These are phyloP conservation scores for Backusella psychrophila DNA, from an alignment of 192 early-diverging fungal species.

Conservation along the genomic window DNA sequence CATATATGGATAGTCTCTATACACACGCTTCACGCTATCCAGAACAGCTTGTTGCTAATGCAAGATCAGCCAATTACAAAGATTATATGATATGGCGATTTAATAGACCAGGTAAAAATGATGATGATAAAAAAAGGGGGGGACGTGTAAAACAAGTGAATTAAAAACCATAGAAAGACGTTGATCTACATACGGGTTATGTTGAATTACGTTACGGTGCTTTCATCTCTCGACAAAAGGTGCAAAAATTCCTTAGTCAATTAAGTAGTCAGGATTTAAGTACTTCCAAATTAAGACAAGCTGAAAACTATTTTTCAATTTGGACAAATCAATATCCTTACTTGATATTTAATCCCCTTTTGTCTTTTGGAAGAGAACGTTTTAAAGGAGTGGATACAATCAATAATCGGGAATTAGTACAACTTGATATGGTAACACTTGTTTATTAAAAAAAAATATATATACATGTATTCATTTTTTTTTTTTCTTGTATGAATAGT, in stretches of 20 bases:
- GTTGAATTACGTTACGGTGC: slow-evolving; percentile 54
- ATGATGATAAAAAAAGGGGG: background rate
- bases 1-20: slow-evolving; percentile 54
- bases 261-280: slow-evolving; percentile 34
- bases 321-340: slow-evolving; percentile 59
- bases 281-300: slow-evolving; percentile 39
- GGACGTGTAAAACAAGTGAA: too few relatives aligned
- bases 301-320: slow-evolving; percentile 55
- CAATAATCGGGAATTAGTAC: slow-evolving; percentile 49
- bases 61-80: slow-evolving; percentile 46
- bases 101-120: slow-evolving; percentile 43
- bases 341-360: slow-evolving; percentile 47
- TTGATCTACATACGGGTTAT: slow-evolving; percentile 48
- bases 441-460: background rate
- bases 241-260: slow-evolving; percentile 47
- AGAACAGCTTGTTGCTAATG: slow-evolving; percentile 48
- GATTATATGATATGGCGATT: slow-evolving; percentile 54
- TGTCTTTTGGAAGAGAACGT: slow-evolving; percentile 44
- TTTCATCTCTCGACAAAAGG: slow-evolving; percentile 43
- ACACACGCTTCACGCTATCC: slow-evolving; percentile 48
- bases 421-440: slow-evolving; percentile 23
- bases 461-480: background rate
- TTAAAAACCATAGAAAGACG: background rate
- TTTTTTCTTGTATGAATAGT: slow-evolving; percentile 23
- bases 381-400: slow-evolving; percentile 43